These are phyloP conservation scores for Cladosporium colombiae DNA, from an alignment of 2,329 filamentous ascomycete species.

Conservation along the genomic window DNA sequence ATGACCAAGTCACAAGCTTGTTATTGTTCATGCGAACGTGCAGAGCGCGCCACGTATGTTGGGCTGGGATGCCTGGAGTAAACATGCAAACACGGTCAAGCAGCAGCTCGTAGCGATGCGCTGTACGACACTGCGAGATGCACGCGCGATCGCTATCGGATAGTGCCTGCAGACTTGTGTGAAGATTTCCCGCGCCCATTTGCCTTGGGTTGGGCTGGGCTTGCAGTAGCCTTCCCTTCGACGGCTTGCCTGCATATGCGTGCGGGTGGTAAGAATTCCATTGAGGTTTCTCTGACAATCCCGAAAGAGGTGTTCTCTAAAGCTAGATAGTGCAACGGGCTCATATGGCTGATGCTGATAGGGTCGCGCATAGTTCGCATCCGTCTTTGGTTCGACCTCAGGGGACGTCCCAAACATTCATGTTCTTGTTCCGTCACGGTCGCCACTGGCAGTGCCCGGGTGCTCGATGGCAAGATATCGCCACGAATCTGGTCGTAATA, in stretches of 20 bases:
- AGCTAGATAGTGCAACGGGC: not conserved
- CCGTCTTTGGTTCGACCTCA: not conserved
- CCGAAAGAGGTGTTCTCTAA: not conserved
- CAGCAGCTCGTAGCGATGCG: not conserved
- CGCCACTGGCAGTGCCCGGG: not conserved
- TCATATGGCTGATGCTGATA: not conserved
- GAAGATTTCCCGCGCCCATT: slow-evolving; percentile 5
- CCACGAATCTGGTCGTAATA: not conserved
- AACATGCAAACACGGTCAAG: not conserved
- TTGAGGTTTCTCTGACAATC: not conserved
- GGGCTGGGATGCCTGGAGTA: not conserved
- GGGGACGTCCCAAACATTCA: not conserved
- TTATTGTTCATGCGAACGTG: not conserved
- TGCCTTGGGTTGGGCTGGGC: not conserved
- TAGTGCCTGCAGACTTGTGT: not conserved
- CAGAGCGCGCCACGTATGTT: slow-evolving; percentile 12
- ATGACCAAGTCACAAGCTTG: not conserved
- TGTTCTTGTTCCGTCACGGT: not conserved
- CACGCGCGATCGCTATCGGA: not conserved
- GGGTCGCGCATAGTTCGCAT: not conserved
- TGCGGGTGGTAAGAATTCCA: not conserved
- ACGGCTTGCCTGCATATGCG: not conserved
- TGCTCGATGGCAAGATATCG: not conserved
- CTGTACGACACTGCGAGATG: slow-evolving; percentile 1
- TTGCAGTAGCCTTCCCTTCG: not conserved